These are phyloP conservation scores for Linum tenue DNA, from an alignment of 345 rosid genomes.

Conservation along the genomic window DNA sequence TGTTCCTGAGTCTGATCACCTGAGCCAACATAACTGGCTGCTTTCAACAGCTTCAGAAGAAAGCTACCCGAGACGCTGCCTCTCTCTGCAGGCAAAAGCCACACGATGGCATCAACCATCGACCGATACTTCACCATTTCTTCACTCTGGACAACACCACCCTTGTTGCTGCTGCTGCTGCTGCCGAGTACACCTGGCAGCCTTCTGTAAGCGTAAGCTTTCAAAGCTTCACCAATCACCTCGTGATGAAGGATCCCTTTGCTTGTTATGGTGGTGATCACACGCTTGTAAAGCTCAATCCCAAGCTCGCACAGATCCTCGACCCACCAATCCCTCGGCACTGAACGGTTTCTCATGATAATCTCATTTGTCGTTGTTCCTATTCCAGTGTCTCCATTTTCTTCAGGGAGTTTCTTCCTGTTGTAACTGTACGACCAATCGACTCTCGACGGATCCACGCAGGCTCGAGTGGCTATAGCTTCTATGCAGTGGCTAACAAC, in stretches of 20 bases:
- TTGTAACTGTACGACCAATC: constrained; percentile 82
- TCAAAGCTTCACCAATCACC: constrained; percentile 79
- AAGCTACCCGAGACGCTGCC: constrained; percentile 67
- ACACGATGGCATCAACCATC: constrained; percentile 45
- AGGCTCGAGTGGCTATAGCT: constrained; percentile 58
- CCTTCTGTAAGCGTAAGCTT: constrained; percentile 72
- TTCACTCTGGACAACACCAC: constrained; percentile 38
- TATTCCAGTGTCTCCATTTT: constrained; percentile 30
- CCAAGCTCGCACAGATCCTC: constrained; percentile 83
- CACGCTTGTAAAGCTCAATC: constrained; percentile 52
- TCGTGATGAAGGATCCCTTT: constrained; percentile 38
- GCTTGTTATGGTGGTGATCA: constrained; percentile 37
- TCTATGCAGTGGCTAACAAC: constrained; percentile 50
- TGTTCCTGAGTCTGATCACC: constrained; percentile 39
- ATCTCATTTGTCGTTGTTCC: constrained; percentile 11
- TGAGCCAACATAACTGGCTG: constrained; percentile 42
- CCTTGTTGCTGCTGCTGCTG: constrained; percentile 49
- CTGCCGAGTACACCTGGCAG: constrained; percentile 25
- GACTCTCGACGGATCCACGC: constrained; percentile 50
- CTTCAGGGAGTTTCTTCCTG: constrained; percentile 57
- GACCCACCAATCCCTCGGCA: constrained; percentile 89
- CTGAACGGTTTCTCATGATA: constrained; percentile 35
- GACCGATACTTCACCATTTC: constrained; percentile 43
- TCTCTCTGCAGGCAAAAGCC: constrained; percentile 58
- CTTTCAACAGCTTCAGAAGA: constrained; percentile 69